Conservation (phyloP, 257 asterid genomes). For the Salvia hispanica region DNA sequence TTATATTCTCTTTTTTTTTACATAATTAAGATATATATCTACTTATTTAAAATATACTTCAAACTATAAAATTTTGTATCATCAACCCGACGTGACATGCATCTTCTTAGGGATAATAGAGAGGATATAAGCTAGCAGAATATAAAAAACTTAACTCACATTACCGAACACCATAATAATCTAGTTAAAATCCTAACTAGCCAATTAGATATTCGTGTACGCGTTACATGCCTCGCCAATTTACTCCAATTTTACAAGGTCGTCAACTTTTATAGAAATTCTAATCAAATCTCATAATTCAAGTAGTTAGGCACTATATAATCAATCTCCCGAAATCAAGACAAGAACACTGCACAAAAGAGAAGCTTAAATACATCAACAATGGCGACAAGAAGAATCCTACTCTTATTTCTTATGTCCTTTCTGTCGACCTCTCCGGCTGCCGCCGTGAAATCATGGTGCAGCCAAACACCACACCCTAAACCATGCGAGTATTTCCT, state of each 20-base stretch:
- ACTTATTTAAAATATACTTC: too few relatives aligned
- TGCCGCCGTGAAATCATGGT: conserved; percentile 58
- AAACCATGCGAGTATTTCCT: conserved; percentile 64
- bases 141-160: too few relatives aligned
- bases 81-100: too few relatives aligned
- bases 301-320: neutral
- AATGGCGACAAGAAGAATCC: conserved; percentile 34
- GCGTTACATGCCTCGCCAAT: conserved; percentile 24
- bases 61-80: too few relatives aligned
- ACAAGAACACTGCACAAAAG: conserved; percentile 11
- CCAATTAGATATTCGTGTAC: conserved; percentile 4
- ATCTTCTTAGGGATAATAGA: too few relatives aligned
- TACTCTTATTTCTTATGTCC: conserved; percentile 29
- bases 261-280: conserved; percentile 25
- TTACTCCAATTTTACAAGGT: conserved; percentile 20
- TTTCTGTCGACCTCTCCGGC: conserved; percentile 37
- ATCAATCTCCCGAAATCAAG: conserved; percentile 7
- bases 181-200: neutral
- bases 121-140: too few relatives aligned
- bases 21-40: too few relatives aligned
- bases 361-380: too few relatives aligned
- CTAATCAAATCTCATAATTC: conserved; percentile 29
- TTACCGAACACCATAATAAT: too few relatives aligned
- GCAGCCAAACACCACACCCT: conserved; percentile 78
- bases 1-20: too few relatives aligned